Evolutionary conservation across 768 basidiomycete species (phyloP).

Genomic region (Zangia roseola): DNA sequence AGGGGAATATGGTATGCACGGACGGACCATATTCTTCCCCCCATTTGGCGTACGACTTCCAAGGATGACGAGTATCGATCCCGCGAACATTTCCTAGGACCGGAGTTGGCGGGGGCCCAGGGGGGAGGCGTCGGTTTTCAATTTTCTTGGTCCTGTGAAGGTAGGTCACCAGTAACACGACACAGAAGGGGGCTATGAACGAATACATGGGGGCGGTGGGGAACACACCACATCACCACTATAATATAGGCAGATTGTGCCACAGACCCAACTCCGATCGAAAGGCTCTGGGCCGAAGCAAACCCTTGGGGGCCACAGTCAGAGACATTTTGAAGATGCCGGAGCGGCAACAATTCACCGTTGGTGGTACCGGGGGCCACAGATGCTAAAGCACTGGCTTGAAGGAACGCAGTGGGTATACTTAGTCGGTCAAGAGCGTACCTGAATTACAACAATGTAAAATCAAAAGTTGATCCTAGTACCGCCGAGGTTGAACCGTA

Average conservation of each 20-base stretch:
- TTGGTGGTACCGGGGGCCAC: no score
- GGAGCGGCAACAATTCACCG: no score
- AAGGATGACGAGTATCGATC: conserved; percentile 19
- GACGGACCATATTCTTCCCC: conserved; percentile 19
- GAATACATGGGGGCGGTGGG: conserved; percentile 2
- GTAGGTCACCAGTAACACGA: conserved; percentile 7
- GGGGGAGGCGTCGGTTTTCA: conserved; percentile 14
- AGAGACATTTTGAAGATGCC: no score
- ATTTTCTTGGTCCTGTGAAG: conserved; percentile 9
- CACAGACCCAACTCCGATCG: not conserved
- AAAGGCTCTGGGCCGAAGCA: no score
- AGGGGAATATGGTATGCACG: not conserved
- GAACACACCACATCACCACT: not conserved
- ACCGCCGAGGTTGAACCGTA: no score
- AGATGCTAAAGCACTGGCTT: no score
- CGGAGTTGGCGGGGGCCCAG: conserved; percentile 22
- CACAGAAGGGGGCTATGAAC: conserved; percentile 4
- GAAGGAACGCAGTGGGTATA: no score
- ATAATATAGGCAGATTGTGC: conserved; percentile 1
- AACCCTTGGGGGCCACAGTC: no score
- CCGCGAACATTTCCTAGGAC: conserved; percentile 20
- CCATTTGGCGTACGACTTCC: conserved; percentile 23
- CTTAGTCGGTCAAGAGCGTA: no score
- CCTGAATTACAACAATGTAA: no score
- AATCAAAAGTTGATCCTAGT: no score